phyloP scores from a whole-genome alignment of 805 yeast species.

The Kuraishia capsulata region DNA sequence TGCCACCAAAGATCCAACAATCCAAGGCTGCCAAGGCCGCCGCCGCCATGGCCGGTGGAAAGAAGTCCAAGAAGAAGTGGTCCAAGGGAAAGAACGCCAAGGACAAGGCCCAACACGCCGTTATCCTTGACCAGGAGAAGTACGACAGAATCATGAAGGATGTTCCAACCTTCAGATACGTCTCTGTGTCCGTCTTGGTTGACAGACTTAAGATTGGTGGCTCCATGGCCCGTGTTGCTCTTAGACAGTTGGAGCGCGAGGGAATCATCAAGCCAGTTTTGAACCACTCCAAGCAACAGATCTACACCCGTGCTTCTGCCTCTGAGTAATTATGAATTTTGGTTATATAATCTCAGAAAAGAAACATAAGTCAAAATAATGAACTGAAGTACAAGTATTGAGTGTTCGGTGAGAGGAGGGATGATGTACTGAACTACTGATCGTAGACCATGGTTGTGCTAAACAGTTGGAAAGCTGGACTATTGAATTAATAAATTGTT shows the following conservation, averaged over 20 bases:
- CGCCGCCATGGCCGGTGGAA: conserved; percentile 99
- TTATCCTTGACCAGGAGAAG: conserved; percentile 94
- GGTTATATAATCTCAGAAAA: conserved; percentile 3
- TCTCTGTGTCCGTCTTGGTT: conserved; percentile 95
- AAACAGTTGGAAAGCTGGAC: too few relatives aligned
- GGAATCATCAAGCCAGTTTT: conserved; percentile 93
- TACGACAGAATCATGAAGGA: conserved; percentile 99
- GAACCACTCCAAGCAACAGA: conserved; percentile 92
- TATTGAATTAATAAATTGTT: too few relatives aligned
- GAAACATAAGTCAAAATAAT: background rate
- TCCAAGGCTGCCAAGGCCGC: conserved; percentile 99
- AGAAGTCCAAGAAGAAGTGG: conserved; percentile 99
- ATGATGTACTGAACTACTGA: too few relatives aligned
- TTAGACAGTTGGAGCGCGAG: conserved; percentile 87
- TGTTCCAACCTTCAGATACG: conserved; percentile 97
- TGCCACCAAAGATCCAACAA: conserved; percentile 99
- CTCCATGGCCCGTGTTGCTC: conserved; percentile 97
- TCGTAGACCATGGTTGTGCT: too few relatives aligned
- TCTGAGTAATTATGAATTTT: conserved; percentile 46
- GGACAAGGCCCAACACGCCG: conserved; percentile 99
- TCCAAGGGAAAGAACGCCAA: conserved; percentile 96
- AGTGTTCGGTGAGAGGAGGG: too few relatives aligned
- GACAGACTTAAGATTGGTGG: conserved; percentile 99
- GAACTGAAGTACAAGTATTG: too few relatives aligned
- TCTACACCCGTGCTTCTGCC: conserved; percentile 82